Conservation (phyloP, 2,329 filamentous ascomycete species). For the Nannizzia gypsea region DNA sequence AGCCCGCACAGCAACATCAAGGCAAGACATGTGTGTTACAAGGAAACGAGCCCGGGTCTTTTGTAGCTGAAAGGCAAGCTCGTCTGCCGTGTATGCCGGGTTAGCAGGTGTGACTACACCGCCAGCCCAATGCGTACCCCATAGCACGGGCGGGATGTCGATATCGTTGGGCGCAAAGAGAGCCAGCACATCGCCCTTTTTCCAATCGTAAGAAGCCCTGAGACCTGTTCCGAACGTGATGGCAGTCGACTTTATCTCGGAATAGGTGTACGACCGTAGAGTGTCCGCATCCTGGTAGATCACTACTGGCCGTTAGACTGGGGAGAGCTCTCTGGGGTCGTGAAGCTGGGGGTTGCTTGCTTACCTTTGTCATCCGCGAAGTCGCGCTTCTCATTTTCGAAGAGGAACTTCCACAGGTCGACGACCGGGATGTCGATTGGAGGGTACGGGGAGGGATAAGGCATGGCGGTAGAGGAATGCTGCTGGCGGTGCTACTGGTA, state of each 20-base stretch:
- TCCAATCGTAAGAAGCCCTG: slow-evolving; percentile 61
- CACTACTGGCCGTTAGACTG: slow-evolving; percentile 39
- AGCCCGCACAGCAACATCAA: slow-evolving; percentile 55
- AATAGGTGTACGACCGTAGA: slow-evolving; percentile 56
- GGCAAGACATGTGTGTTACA: slow-evolving; percentile 57
- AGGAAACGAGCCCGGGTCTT: slow-evolving; percentile 65
- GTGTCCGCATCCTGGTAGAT: slow-evolving; percentile 69
- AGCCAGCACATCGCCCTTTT: slow-evolving; percentile 69
- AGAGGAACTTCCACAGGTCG: slow-evolving; percentile 69
- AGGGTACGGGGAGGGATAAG: slow-evolving; percentile 54
- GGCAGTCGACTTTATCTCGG: slow-evolving; percentile 52
- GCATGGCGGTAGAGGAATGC: slow-evolving; percentile 43
- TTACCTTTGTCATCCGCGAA: slow-evolving; percentile 65
- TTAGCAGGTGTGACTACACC: slow-evolving; percentile 77
- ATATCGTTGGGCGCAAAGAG: slow-evolving; percentile 79
- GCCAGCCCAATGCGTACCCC: slow-evolving; percentile 73
- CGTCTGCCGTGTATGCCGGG: slow-evolving; percentile 70
- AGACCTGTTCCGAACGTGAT: slow-evolving; percentile 71
- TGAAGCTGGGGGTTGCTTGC: slow-evolving; percentile 11
- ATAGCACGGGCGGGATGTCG: slow-evolving; percentile 65
- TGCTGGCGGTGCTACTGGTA: background rate
- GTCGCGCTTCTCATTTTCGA: slow-evolving; percentile 53
- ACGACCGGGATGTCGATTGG: slow-evolving; percentile 57
- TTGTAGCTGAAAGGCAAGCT: slow-evolving; percentile 72
- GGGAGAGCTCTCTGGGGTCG: background rate